These are phyloP conservation scores for Yarrowia hollandica DNA, from an alignment of 805 yeast species.

Conservation along the genomic window DNA sequence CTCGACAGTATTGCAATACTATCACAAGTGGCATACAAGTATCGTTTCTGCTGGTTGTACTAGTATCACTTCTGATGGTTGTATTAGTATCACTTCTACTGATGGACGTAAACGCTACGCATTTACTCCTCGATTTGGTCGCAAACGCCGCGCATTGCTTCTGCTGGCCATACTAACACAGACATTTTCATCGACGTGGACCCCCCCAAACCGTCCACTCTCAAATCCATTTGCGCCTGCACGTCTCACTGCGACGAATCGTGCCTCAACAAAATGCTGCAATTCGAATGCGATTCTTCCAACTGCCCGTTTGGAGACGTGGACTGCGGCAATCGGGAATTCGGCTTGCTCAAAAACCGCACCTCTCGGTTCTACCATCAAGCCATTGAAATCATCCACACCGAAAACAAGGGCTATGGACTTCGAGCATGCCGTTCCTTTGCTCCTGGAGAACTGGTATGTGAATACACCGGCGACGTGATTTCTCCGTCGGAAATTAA, in stretches of 20 bases:
- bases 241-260: conserved; percentile 41
- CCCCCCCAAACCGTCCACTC: conserved; percentile 30
- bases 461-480: conserved; percentile 54
- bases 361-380: conserved; percentile 1
- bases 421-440: conserved; percentile 45
- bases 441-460: conserved; percentile 45
- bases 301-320: conserved; percentile 41
- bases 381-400: conserved; percentile 40
- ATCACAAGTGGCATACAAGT: no score
- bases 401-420: conserved; percentile 49
- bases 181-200: conserved; percentile 35
- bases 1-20: no score
- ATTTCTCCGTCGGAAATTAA: conserved; percentile 46
- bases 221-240: conserved; percentile 35
- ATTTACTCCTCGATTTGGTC: no score
- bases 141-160: no score
- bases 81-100: no score
- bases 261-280: conserved; percentile 42
- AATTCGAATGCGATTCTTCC: conserved; percentile 42
- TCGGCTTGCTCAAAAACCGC: conserved; percentile 31
- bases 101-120: no score
- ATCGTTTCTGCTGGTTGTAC: no score
- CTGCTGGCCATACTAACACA: conserved; percentile 28
- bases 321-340: conserved; percentile 46
- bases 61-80: no score